Base-by-base conservation (phyloP, 768 basidiomycete genomes). In the Suillus placidus region DNA sequence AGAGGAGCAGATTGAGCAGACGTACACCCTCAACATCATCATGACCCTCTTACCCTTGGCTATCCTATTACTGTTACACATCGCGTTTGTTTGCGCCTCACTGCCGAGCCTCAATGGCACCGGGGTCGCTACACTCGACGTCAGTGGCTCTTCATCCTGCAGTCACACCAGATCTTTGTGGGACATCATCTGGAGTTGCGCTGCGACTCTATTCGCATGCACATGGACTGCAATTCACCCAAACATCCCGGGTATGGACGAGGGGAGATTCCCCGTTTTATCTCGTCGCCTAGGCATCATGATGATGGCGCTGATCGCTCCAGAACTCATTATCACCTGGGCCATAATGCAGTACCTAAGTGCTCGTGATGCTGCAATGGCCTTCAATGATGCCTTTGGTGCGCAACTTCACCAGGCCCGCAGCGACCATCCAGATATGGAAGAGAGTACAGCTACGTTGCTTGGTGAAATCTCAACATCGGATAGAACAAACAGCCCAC, bases 201-300 rank as follows among this genome's bases (percentile, higher is more conserved):
- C 75, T 20, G 61, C 68, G 23, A 75, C 77, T 2, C 66, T 76
- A 2, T 72, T 78, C n/a, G 64, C 69, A 3, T 78, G 77, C 64
- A 71, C 70, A 20, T 78, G 75, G 75, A 71, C 68, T n/a, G 66
- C 73, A 8, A 60, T 75, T 10, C 77, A 78, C 38, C 75, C 74
- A 20, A 76, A 78, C 65, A 70, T 78, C 18, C 74, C 77, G 6
- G 52, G 34, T 32, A 64, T 65, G 6, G 47, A 71, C 10, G 69
- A 70, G 12, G 40, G 61, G 20, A 38, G 20, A 35, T 64, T 42
- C 3, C 42, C 54, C n/a, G 35, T 62, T 20, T 26, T 56, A 1
- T 40, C 43, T 26, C 65, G 68, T 13, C 63, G 70, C 9, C 43
- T 73, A 9, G 51, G 63, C 20, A 34, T 73, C 20, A 72, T 74